A percentile compares a stretch with the other conserved stretches of the same genome.
Conservation (phyloP, 176 grass and related monocot genomes). For the Rhipidocladum racemiflorum region DNA sequence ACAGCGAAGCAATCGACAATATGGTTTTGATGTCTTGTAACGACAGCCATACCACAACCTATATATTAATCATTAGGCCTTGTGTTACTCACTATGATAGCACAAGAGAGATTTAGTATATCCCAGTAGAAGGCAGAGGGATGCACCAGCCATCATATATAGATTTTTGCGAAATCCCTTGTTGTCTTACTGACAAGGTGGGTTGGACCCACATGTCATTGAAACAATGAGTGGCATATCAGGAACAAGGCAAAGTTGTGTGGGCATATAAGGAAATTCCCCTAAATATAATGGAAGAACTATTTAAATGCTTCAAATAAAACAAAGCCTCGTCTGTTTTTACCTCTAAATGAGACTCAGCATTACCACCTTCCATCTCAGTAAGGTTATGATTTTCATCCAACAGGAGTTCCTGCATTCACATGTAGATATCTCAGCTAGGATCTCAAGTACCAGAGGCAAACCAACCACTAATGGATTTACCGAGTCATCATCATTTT, state of each 20-base stretch:
- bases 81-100: neutral
- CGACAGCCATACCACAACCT: neutral
- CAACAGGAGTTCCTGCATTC: constrained; percentile 78
- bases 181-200: no score
- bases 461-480: constrained; percentile 25
- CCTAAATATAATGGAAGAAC: neutral
- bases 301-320: neutral
- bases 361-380: constrained; percentile 40
- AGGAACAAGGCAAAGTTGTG: no score
- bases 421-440: constrained; percentile 27
- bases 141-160: neutral
- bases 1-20: neutral
- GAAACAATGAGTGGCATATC: no score
- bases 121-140: no score
- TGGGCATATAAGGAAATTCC: no score
- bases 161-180: neutral
- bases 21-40: neutral
- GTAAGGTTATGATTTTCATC: constrained; percentile 76
- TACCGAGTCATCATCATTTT: constrained; percentile 81
- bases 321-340: neutral
- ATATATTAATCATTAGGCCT: neutral
- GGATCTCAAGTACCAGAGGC: constrained; percentile 8
- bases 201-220: no score
- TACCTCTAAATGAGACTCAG: constrained; percentile 58
- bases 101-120: neutral